Evolutionary conservation across 2,329 filamentous ascomycete species (phyloP).

Genomic region (Penicillium thymicola): DNA sequence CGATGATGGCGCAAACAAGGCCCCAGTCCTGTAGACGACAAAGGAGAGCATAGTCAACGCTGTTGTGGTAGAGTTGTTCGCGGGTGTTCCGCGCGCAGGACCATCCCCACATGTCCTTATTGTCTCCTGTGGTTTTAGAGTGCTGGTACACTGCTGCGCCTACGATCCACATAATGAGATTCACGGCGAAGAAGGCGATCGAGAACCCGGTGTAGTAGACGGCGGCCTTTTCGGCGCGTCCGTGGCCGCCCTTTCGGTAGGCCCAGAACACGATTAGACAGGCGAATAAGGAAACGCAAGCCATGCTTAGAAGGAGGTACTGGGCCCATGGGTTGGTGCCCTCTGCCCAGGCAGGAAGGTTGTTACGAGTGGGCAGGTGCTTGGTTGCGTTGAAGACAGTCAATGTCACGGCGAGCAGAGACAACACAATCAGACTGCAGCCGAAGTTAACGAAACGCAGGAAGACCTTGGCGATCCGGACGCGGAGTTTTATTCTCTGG

Average conservation of each 20-base stretch:
- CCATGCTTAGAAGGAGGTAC: conserved; percentile 72
- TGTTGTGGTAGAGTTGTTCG: conserved; percentile 69
- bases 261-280: conserved; percentile 77
- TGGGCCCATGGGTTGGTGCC: conserved; percentile 86
- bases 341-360: conserved; percentile 77
- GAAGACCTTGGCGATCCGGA: conserved; percentile 89
- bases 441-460: conserved; percentile 96
- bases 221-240: conserved; percentile 83
- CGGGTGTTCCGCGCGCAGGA: conserved; percentile 88
- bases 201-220: conserved; percentile 96
- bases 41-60: conserved; percentile 83
- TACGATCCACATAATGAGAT: conserved; percentile 85
- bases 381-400: conserved; percentile 89
- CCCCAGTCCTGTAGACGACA: conserved; percentile 95
- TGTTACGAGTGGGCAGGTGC: conserved; percentile 69
- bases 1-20: conserved; percentile 94
- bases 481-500: conserved; percentile 87
- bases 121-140: conserved; percentile 66
- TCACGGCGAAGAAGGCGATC: conserved; percentile 89
- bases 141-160: conserved; percentile 82
- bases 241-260: conserved; percentile 86
- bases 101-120: conserved; percentile 97
- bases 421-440: conserved; percentile 89
- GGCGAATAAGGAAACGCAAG: conserved; percentile 75
- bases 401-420: conserved; percentile 85